A percentile compares a stretch with the other conserved stretches of the same genome.
Evolutionary conservation across 1,139 yeast species (phyloP).

Genomic region (Hansenula sp.): DNA sequence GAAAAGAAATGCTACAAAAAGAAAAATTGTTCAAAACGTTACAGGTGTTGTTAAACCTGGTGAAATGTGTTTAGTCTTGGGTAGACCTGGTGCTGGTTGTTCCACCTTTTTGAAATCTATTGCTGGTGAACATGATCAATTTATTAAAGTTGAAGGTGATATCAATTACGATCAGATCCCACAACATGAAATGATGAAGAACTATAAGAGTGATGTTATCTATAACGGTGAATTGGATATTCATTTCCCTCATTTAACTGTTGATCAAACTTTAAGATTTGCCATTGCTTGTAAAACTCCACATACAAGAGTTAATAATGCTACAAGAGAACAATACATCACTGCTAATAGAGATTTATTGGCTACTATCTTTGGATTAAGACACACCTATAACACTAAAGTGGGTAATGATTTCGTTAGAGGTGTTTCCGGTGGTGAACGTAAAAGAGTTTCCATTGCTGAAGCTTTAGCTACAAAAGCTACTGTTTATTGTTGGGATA

Average conservation of each 20-base stretch:
- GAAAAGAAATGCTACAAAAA: conserved; percentile 23
- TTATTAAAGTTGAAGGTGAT: conserved; percentile 29
- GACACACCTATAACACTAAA: conserved; percentile 61
- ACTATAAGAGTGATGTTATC: conserved; percentile 46
- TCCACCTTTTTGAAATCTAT: conserved; percentile 38
- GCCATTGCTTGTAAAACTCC: conserved; percentile 38
- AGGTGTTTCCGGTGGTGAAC: conserved; percentile 85
- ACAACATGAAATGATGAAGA: conserved; percentile 42
- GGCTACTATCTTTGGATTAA: conserved; percentile 52
- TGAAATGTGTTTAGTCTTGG: conserved; percentile 48
- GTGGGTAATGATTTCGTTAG: conserved; percentile 71
- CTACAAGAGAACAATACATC: conserved; percentile 41
- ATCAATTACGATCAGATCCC: conserved; percentile 47
- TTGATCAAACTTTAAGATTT: conserved; percentile 45
- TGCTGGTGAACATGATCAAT: conserved; percentile 36
- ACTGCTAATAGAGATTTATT: conserved; percentile 44
- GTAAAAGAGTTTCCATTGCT: conserved; percentile 78
- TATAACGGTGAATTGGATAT: conserved; percentile 51
- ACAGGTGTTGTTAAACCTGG: conserved; percentile 43
- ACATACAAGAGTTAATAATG: conserved; percentile 33
- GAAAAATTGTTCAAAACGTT: conserved; percentile 35
- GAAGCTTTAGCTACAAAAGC: conserved; percentile 50
- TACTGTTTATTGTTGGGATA: conserved; percentile 57
- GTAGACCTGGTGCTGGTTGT: conserved; percentile 54
- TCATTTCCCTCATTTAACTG: conserved; percentile 51